Conservation (phyloP, 345 rosid genomes). For the Euphorbia pulcherrima region DNA sequence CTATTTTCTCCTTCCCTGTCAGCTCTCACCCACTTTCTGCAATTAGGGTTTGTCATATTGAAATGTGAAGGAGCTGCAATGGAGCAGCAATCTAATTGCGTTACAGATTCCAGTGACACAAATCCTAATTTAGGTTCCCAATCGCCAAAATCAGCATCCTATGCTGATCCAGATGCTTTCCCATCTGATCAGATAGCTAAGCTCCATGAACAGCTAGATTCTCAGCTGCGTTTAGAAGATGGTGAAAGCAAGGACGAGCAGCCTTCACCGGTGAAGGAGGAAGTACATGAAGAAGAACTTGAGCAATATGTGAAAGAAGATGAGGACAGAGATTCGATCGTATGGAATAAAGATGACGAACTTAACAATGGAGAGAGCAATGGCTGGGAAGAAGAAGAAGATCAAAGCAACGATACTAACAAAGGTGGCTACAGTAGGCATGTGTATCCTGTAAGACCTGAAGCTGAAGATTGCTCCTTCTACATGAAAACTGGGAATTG, state of each 20-base stretch:
- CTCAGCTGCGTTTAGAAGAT: slow-evolving; percentile 8
- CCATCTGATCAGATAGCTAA: slow-evolving; percentile 7
- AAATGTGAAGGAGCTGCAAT: slow-evolving; percentile 21
- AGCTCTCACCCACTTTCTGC: not conserved
- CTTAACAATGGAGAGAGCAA: slow-evolving; percentile 10
- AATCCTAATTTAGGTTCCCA: not conserved
- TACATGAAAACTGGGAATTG: slow-evolving; percentile 79
- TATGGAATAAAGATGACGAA: slow-evolving; percentile 8
- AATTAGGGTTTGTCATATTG: slow-evolving; percentile 23
- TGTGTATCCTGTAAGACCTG: slow-evolving; percentile 66
- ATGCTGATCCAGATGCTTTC: not conserved
- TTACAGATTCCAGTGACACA: not conserved
- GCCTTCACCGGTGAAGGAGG: not conserved
- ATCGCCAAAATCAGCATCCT: not conserved
- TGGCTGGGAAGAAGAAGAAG: not conserved
- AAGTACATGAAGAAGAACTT: not conserved
- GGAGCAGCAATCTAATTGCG: slow-evolving; percentile 9
- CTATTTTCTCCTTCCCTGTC: not conserved
- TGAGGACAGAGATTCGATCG: slow-evolving; percentile 6
- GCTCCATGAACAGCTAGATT: slow-evolving; percentile 12
- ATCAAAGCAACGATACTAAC: not conserved
- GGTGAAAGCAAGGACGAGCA: not conserved
- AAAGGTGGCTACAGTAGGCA: slow-evolving; percentile 2
- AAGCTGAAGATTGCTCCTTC: slow-evolving; percentile 75
- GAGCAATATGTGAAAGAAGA: slow-evolving; percentile 3